Evolutionary conservation across 2,329 filamentous ascomycete species (phyloP).

Genomic region (Xylaria sp.): DNA sequence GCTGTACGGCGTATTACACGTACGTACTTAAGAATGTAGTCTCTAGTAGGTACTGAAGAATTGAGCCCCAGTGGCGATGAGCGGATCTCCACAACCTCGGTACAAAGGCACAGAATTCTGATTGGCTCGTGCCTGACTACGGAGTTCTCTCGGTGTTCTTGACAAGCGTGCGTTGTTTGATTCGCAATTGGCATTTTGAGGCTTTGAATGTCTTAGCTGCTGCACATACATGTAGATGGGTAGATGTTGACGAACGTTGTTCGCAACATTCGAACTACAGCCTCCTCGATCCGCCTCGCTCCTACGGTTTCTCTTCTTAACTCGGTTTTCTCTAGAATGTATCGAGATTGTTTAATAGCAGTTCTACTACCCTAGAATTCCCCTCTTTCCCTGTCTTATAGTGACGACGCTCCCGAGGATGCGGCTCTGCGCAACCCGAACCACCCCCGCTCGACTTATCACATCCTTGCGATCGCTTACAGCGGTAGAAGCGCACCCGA

Average conservation of each 20-base stretch:
- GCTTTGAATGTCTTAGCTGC: background rate
- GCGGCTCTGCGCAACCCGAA: constrained; percentile 40
- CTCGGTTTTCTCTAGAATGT: constrained; percentile 26
- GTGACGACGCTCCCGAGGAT: constrained; percentile 36
- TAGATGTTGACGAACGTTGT: background rate
- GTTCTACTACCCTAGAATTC: constrained; percentile 4
- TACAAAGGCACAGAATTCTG: background rate
- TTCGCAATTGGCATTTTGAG: background rate
- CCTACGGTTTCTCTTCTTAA: background rate
- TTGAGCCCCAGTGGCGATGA: background rate
- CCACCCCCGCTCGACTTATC: constrained; percentile 36
- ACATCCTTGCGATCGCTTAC: constrained; percentile 35
- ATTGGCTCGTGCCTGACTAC: constrained; percentile 18
- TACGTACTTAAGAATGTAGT: no score
- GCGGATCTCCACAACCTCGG: constrained; percentile 10
- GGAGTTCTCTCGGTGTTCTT: constrained; percentile 12
- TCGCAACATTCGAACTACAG: background rate
- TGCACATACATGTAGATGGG: no score
- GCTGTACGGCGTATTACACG: no score
- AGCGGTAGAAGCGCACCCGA: constrained; percentile 28
- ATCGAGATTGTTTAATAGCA: constrained; percentile 12
- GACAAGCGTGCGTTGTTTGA: constrained; percentile 1
- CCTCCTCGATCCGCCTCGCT: background rate
- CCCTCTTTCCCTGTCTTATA: background rate
- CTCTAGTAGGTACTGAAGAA: no score